A percentile compares a stretch with the other conserved stretches of the same genome.
Evolutionary conservation across 148 eudicot genomes (phyloP).

Genomic region (Arctostaphylos glauca): DNA sequence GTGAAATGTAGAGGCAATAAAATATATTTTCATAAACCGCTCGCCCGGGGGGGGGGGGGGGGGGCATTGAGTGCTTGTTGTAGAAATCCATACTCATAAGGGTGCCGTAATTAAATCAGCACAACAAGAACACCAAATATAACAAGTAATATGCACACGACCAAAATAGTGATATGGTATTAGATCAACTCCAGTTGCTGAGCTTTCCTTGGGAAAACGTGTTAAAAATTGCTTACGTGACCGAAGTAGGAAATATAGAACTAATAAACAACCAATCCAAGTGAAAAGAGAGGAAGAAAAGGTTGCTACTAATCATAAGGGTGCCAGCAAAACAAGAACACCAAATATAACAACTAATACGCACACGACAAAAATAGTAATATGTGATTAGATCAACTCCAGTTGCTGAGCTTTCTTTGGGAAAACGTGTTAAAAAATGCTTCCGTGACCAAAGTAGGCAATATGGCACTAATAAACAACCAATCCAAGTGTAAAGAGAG

Average conservation of each 20-base stretch:
- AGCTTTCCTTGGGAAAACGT: background rate
- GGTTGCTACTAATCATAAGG: background rate
- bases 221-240: background rate
- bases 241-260: background rate
- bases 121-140: too few relatives aligned
- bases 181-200: background rate
- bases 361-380: background rate
- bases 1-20: background rate
- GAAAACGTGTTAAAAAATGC: background rate
- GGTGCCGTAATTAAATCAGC: background rate
- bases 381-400: background rate
- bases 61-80: background rate
- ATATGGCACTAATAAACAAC: background rate
- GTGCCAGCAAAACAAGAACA: too few relatives aligned
- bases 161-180: background rate
- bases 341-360: background rate
- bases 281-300: background rate
- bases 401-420: background rate
- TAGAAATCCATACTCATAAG: background rate
- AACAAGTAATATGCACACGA: background rate
- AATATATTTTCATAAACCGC: background rate
- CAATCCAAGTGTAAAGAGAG: background rate
- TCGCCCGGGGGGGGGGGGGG: too few relatives aligned
- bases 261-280: background rate
- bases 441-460: background rate